Evolutionary conservation across 352 stramenopile genomes (phyloP), one percentile per base, ranked within the genome.

Genomic region (Thalassiosira ordinaria): DNA sequence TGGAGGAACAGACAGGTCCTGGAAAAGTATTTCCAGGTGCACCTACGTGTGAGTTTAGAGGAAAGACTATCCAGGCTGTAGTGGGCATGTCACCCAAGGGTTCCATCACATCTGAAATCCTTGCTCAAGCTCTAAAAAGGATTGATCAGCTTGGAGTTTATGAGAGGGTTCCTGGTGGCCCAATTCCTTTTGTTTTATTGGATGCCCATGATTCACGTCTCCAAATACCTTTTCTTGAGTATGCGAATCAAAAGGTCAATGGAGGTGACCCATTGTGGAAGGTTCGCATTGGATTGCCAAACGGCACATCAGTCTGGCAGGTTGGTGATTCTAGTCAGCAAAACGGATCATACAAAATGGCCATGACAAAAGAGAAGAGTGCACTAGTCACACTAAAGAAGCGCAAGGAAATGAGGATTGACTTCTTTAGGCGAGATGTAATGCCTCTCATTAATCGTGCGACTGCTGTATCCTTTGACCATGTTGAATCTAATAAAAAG

Each of bases 21-120:
- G 56, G 56, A 8, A 65, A 65, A n/a, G 56, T 27, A 46, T 46
- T 65, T 47, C 56, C 56, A 14, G 56, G 56, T 27, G 14, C 26
- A 26, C 27, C 56, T 27, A 27, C 11, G 7, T 65, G 56, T 26
- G 26, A 65, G 7, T 65, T 65, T 27, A 6, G 29, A 3, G 16
- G 56, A 22, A 65, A 65, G 56, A 47, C 9, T 26, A 65, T 65
- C 26, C 56, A 22, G 11, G 22, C 56, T 16, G 13, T 65, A 6
- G 27, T 65, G 2, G 37, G 14, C 2, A 65, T 51, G 56, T 35
- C 56, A n/a, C 16, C 56, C 2, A 65, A 65, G 27, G 56, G 56
- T 20, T 46, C 22, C 2, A 65, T 65, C n/a, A 65, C 56, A 46
- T 65, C 56, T 14, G 56, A 65, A 27, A 65, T 65, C 22, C 56